Base-by-base conservation (phyloP, 1,284 basidiomycete genomes). In the Rhodotorula sp. region DNA sequence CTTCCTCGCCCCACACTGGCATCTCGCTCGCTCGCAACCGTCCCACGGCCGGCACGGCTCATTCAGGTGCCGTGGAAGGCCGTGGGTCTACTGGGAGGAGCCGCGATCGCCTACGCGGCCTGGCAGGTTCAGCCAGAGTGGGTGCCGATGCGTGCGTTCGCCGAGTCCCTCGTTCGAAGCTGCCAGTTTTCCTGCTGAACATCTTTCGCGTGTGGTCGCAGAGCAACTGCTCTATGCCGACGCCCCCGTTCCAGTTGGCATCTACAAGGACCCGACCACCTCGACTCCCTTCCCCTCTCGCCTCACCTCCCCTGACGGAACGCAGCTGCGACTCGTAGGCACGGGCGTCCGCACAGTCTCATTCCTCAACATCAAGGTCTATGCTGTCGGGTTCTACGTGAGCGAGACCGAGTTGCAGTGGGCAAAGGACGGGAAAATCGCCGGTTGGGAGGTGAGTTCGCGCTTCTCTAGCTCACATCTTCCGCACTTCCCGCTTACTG, bases 321-420 rank as follows among this genome's bases (percentile, higher is more conserved):
- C 67, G 9, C 75, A 76, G 3, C 85, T 90, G 76, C 84, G 86
- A 24, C 84, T 94, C 9, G 81, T 94, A 19, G 92, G 92, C 2
- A 82, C 90, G 2, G 92, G 92, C 54, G 90, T 92, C 44, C 84
- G 92, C 54, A 91, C 88, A 0, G 92, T 94, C 54, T 83, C 90
- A 19, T 92, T 94, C 81, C 81, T 94, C 55, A 83, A 86, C 9
- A 85, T 94, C 68, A 86, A 89, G 73, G 92, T 94, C 17, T 94
- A 94, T 79, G 90, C 90, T 8, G 86, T 91, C 53, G 92, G 85
- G 1, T 90, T 94, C 78, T 94, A 94, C 79, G 89, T 90, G 22
- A 90, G 92, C 79, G 81, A 91, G 62, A 47, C 59, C 1, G 72
- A 76, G 5, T 60, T 79, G 4, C 58, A 58, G 32, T 32, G 20